Evolutionary conservation across 441 rosid genomes (phyloP), one percentile per base, ranked within the genome.

Genomic region (Hura crepitans): DNA sequence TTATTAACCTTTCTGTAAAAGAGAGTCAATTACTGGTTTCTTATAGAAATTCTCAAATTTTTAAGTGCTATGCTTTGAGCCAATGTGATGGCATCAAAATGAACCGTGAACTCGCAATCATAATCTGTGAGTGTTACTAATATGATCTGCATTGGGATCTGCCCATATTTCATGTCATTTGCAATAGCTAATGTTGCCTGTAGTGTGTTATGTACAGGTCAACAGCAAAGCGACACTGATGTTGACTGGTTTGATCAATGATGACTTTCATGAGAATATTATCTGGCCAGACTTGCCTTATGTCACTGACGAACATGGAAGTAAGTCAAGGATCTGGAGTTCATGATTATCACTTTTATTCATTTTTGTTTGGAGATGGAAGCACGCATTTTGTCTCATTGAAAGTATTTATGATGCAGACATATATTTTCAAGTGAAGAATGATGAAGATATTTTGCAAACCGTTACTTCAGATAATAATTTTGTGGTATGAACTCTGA

Each of bases 221-320:
- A 95, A 89, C 81, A 78, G 77, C 77, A 89, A 83, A 84, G 97
- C 98, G 69, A 87, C 93, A 7, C 46, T 95, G 71, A 79, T 91
- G 91, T 79, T 92, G 79, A 85, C 89, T 2, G 89, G 80, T 71
- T 56, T 87, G 73, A 71, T 86, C 58, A 75, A 81, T 68, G 86
- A 81, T 78, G 96, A 86, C 69, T 72, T 84, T 77, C 91, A 89
- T 71, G 96, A 91, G 77, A 89, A 88, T 69, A 72, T 95, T 79
- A 77, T 92, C 74, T 89, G 91, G 92, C 92, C 98, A 13, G 99
- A 90, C 78, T 78, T 92, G 82, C 91, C 87, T 78, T 95, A 87
- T 70, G 85, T 86, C 46, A 87, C 90, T 46, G 97, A 95, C 77
- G 88, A 89, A 78, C 84, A 85, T 68, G 99, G 99, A 86, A 87